Conservation (phyloP, 108 stramenopile genomes). For the Discostella stelligeroides region DNA sequence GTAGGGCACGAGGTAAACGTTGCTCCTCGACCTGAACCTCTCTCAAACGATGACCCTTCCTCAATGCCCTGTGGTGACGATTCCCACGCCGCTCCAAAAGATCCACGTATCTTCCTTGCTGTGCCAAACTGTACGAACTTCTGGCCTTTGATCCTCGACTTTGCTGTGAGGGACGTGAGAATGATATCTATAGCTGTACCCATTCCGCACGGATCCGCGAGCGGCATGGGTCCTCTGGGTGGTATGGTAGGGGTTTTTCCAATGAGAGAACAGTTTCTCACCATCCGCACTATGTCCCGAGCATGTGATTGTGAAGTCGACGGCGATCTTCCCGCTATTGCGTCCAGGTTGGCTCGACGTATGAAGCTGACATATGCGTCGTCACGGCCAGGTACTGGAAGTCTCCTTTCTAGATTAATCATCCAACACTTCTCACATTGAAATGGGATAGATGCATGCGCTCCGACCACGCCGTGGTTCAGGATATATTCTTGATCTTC, state of each 20-base stretch:
- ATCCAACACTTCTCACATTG: no score
- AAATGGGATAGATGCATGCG: no score
- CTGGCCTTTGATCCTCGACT: not conserved
- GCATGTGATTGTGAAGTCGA: not conserved
- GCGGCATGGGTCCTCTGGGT: not conserved
- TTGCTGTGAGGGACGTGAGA: not conserved
- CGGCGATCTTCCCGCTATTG: not conserved
- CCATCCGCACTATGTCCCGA: not conserved
- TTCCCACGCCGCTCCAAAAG: not conserved
- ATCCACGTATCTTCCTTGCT: not conserved
- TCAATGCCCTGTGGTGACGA: not conserved
- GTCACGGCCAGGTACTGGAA: not conserved
- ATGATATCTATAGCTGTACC: not conserved
- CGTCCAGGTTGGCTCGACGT: not conserved
- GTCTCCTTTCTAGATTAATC: no score
- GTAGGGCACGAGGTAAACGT: conserved; percentile 13
- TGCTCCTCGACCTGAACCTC: not conserved
- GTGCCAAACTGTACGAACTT: not conserved
- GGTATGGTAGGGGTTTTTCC: conserved; percentile 10
- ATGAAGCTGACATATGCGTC: not conserved
- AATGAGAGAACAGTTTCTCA: not conserved
- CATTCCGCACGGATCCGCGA: not conserved
- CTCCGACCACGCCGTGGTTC: not conserved
- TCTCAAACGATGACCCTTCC: not conserved
- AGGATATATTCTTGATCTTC: not conserved